Conservation (phyloP, 1,284 basidiomycete genomes). For the Mycocalia duriaeana region DNA sequence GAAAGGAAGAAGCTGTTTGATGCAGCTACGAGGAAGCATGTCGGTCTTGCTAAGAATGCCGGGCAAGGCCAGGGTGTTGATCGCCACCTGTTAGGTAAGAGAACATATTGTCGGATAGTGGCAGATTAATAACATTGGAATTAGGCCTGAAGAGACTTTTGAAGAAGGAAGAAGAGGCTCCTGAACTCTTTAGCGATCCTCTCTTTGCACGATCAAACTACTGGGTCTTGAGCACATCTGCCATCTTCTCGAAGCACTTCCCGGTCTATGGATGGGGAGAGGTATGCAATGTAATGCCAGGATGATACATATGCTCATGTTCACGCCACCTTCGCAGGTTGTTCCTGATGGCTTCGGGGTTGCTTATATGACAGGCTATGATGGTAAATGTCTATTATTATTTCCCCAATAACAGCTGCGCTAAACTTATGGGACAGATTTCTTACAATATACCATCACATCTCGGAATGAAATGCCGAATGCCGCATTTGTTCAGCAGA, state of each 20-base stretch:
- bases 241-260: slow-evolving; percentile 80
- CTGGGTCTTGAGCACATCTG: slow-evolving; percentile 83
- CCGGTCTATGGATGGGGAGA: slow-evolving; percentile 85
- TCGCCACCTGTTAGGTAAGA: slow-evolving; percentile 74
- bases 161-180: slow-evolving; percentile 55
- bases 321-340: slow-evolving; percentile 37
- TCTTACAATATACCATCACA: slow-evolving; percentile 78
- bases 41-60: slow-evolving; percentile 65
- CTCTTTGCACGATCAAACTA: slow-evolving; percentile 61
- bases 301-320: slow-evolving; percentile 2
- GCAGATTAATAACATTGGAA: too few species aligned
- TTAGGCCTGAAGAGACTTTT: slow-evolving; percentile 66
- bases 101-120: too few species aligned
- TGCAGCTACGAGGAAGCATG: slow-evolving; percentile 67
- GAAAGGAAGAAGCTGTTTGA: slow-evolving; percentile 57
- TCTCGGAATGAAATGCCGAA: slow-evolving; percentile 76
- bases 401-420: too few species aligned
- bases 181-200: slow-evolving; percentile 69
- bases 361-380: slow-evolving; percentile 73
- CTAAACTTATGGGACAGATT: slow-evolving; percentile 57
- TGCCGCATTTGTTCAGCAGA: slow-evolving; percentile 58
- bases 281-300: slow-evolving; percentile 35
- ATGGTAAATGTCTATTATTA: slow-evolving; percentile 45
- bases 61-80: slow-evolving; percentile 76
- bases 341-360: slow-evolving; percentile 78